Percentiles rank a stretch among this genome's conserved stretches.
Evolutionary conservation across 371 early-diverging fungal genomes (phyloP).

Genomic region (Mortierella polycephala): DNA sequence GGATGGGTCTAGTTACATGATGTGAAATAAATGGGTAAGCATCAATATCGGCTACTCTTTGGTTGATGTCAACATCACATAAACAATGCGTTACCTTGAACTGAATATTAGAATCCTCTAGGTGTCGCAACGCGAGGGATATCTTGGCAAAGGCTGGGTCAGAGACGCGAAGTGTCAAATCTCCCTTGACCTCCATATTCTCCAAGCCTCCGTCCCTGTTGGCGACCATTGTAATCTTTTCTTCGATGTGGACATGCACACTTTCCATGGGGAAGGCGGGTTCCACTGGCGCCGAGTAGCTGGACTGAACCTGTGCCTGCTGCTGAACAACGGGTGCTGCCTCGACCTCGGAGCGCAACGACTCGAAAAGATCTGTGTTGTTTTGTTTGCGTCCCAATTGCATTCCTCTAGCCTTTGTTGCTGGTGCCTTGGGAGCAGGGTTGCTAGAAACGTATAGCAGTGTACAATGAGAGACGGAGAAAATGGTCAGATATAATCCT

Average conservation of each 20-base stretch:
- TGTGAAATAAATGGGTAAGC: not conserved
- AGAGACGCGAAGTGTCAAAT: constrained; percentile 79
- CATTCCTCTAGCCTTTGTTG: constrained; percentile 88
- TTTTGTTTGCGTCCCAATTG: constrained; percentile 91
- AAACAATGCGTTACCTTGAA: constrained; percentile 69
- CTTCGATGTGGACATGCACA: constrained; percentile 89
- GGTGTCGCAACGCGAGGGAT: constrained; percentile 64
- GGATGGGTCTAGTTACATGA: constrained; percentile 84
- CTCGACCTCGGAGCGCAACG: constrained; percentile 83
- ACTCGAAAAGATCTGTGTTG: constrained; percentile 81
- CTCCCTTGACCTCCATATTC: constrained; percentile 93
- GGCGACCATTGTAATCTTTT: constrained; percentile 84
- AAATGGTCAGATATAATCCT: not conserved
- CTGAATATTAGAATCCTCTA: constrained; percentile 72
- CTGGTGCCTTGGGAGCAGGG: constrained; percentile 54
- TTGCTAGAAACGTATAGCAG: constrained; percentile 15
- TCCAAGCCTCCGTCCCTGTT: constrained; percentile 94
- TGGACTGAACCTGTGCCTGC: constrained; percentile 31
- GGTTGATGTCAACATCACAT: not conserved
- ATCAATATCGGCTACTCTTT: not conserved
- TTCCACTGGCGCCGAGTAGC: constrained; percentile 30
- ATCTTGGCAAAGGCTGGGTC: constrained; percentile 71
- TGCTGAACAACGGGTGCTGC: constrained; percentile 54
- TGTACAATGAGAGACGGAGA: not conserved
- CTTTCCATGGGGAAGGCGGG: constrained; percentile 57